Evolutionary conservation across 352 stramenopile species (phyloP).

Genomic region (Globisporangium camurandrum): DNA sequence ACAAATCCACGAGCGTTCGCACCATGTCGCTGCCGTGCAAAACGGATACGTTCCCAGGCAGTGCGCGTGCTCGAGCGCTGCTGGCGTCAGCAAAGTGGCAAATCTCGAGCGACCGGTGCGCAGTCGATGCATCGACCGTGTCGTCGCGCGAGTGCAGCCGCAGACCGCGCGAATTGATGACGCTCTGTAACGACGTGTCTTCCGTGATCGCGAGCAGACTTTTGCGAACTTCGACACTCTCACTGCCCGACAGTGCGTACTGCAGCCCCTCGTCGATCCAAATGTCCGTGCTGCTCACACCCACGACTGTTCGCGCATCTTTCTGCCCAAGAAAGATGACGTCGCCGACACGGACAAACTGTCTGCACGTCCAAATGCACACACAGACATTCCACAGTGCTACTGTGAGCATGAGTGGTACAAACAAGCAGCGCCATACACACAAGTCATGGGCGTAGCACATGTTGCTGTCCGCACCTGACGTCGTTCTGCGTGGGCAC

Average conservation of each 20-base stretch:
- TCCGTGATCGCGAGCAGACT: slow-evolving; percentile 35
- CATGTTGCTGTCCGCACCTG: slow-evolving; percentile 14
- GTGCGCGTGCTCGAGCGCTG: slow-evolving; percentile 14
- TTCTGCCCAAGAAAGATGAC: slow-evolving; percentile 41
- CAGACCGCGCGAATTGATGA: slow-evolving; percentile 41
- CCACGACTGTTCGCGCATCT: slow-evolving; percentile 41
- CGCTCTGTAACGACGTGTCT: slow-evolving; percentile 30
- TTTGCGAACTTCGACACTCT: slow-evolving; percentile 42
- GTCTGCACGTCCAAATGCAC: slow-evolving; percentile 15
- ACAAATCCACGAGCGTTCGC: slow-evolving; percentile 32
- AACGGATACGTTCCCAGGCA: slow-evolving; percentile 45
- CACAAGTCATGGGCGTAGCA: no score
- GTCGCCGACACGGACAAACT: slow-evolving; percentile 40
- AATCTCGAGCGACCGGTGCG: slow-evolving; percentile 35
- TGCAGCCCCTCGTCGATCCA: slow-evolving; percentile 45
- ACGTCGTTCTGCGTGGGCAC: slow-evolving; percentile 36
- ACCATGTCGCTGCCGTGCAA: slow-evolving; percentile 36
- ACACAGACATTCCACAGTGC: background rate
- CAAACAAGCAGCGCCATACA: no score
- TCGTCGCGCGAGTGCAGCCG: slow-evolving; percentile 41
- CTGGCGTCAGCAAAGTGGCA: slow-evolving; percentile 46
- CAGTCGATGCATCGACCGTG: slow-evolving; percentile 19
- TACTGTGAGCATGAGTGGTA: background rate
- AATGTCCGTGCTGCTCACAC: slow-evolving; percentile 29
- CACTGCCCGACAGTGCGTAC: slow-evolving; percentile 22